Evolutionary conservation across 2,329 filamentous ascomycete genomes (phyloP).

Genomic region (Colletotrichum chrysophilum): DNA sequence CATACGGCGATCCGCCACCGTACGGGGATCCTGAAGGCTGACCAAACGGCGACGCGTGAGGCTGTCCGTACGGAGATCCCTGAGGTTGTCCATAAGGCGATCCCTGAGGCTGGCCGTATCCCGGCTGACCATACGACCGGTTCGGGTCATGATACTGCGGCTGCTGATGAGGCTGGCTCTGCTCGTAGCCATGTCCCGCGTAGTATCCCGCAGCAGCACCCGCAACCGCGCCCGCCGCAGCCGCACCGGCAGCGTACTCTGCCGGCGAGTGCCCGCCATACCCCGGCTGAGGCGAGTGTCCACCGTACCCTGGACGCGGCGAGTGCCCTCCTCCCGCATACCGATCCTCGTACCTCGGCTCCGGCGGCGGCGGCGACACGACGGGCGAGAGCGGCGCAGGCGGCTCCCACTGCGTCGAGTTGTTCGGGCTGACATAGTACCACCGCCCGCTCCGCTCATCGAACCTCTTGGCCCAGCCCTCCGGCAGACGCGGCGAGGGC

Average conservation of each 20-base stretch:
- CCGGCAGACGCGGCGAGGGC: constrained; percentile 45
- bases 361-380: constrained; percentile 1
- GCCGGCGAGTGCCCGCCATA: constrained; percentile 15
- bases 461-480: constrained; percentile 62
- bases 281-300: constrained; percentile 20
- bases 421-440: constrained; percentile 63
- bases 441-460: constrained; percentile 59
- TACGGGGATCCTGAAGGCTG: background rate
- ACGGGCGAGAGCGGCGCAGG: constrained; percentile 25
- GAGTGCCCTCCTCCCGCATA: constrained; percentile 5
- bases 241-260: constrained; percentile 16
- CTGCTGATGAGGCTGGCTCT: background rate
- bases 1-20: background rate
- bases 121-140: background rate
- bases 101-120: background rate
- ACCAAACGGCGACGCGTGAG: background rate
- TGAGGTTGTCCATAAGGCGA: background rate
- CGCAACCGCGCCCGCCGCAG: constrained; percentile 11
- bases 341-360: constrained; percentile 19
- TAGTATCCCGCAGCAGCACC: constrained; percentile 16
- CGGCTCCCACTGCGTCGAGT: constrained; percentile 62
- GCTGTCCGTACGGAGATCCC: background rate
- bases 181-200: background rate
- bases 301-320: constrained; percentile 18
- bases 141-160: background rate